Evolutionary conservation across 2,329 filamentous ascomycete genomes (phyloP), one percentile per base, ranked within the genome.

Genomic region (Clonostachys rhizophaga): DNA sequence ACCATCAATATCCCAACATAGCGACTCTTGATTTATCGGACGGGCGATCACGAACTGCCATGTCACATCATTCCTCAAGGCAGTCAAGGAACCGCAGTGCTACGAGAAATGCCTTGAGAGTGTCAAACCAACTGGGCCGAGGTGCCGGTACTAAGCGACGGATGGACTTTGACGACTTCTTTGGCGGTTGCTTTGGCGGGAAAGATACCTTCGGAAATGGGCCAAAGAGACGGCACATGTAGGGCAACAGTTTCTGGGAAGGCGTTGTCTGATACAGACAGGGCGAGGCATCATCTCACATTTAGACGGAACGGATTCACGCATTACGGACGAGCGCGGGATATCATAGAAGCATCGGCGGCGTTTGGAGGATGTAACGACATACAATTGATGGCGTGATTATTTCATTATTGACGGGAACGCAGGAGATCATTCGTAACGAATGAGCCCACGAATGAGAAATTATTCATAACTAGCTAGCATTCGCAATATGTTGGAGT

Each of bases 151-250:
- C 82, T 55, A 92, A 92, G 64, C 78, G 87, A 40, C 80, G 86
- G 56, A 76, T 89, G 55, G 86, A 87, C 55, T 78, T 88, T 57
- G 80, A 82, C 20, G 87, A 91, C 58, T 83, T 90, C 46, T 91
- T 91, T 59, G 86, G 89, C 8, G 80, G 81, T 46, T 82, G 80
- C 52, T 63, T 87, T 44, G 76, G 76, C 49, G 79, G 79, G 40
- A 86, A 85, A 58, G 85, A 89, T 50, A 62, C 72, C 34, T 76
- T 77, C 52, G 71, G 73, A 13, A 68, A 66, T 33, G 64, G 65
- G 35, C 65, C 68, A 40, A 83, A 83, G 60, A 67, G 79, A 46
- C 69, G 78, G 45, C 77, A 81, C 52, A 52, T 62, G 48, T 69
- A 55, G 36, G 36, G 24, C 24, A 30, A 10, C 24, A 5, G 24